These are phyloP conservation scores for Anacardium occidentale DNA, from an alignment of 345 rosid species.

Conservation along the genomic window DNA sequence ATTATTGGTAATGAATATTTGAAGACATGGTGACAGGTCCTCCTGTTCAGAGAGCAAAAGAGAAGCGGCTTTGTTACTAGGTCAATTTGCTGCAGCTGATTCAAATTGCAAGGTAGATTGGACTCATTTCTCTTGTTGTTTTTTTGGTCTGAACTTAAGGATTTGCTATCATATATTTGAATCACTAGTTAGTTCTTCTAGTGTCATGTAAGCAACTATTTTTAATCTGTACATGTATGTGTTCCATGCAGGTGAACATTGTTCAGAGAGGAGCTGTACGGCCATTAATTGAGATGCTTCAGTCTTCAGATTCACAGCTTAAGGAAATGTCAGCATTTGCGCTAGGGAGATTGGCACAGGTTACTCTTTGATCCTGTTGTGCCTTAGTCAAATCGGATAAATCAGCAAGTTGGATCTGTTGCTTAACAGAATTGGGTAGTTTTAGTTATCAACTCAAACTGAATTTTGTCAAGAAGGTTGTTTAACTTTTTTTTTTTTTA, in stretches of 20 bases:
- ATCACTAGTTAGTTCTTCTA: neutral
- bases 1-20: neutral
- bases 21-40: conserved; percentile 42
- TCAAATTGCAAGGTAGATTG: conserved; percentile 67
- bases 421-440: neutral
- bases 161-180: neutral
- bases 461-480: conserved; percentile 6
- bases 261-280: conserved; percentile 72
- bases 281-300: conserved; percentile 73
- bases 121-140: conserved; percentile 8
- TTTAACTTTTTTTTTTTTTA: neutral
- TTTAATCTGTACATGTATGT: conserved; percentile 8
- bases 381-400: conserved; percentile 1
- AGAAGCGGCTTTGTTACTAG: conserved; percentile 74
- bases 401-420: neutral
- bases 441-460: neutral
- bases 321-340: conserved; percentile 83
- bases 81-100: conserved; percentile 84
- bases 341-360: conserved; percentile 86
- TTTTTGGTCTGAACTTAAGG: neutral
- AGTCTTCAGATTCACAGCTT: conserved; percentile 56
- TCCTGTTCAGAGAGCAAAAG: conserved; percentile 66
- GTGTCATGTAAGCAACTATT: neutral
- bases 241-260: conserved; percentile 63
- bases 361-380: conserved; percentile 19